Base-by-base conservation (phyloP, 108 stramenopile species). In the Discostella stelligeroides region DNA sequence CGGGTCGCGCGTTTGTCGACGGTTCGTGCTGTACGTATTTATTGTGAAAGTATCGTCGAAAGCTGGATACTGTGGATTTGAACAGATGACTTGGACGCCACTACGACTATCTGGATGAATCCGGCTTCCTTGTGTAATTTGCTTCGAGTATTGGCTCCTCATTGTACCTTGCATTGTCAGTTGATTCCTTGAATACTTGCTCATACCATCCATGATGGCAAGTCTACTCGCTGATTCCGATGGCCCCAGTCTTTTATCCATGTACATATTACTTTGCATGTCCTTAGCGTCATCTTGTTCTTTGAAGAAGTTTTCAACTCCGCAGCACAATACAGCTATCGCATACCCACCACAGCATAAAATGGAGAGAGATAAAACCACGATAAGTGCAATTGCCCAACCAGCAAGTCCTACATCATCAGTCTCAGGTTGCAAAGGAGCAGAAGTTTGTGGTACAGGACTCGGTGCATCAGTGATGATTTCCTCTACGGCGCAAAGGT, bases 381-480 rank as follows among this genome's bases (percentile, higher is more conserved):
- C 47, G 49, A 78, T 70, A 11, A 78, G 54, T 30, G 59, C 49
- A 28, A 78, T 40, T 0, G 55, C 76, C 76, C 76, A 78, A 18
- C 43, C 76, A 0, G 76, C 41, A 18, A 78, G 30, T 0, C 69
- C 76, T 25, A 47, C 64, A 14, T 28, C 43, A 24, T 53, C 60
- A 25, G 47, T 30, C 11, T 62, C 51, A 17, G 62, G 43, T 45
- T 45, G 15, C 2, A 17, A 4, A 13, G 12, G 2, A 1, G n/a
- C 43, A 45, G n/a, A 45, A 45, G 43, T 45, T n/a, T 13, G 43
- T 34, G 34, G 34, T 3, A 6, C 34, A 5, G 34, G 34, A 34
- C 34, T 34, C 23, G 15, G 50, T 43, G 29, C 15, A 9, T 54
- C 50, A 0, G 25, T 30, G 7, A 34, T 23, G 20, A 39, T 20